Evolutionary conservation across 805 yeast genomes (phyloP), one percentile per base, ranked within the genome.

Genomic region (Ogataea methylovora): DNA sequence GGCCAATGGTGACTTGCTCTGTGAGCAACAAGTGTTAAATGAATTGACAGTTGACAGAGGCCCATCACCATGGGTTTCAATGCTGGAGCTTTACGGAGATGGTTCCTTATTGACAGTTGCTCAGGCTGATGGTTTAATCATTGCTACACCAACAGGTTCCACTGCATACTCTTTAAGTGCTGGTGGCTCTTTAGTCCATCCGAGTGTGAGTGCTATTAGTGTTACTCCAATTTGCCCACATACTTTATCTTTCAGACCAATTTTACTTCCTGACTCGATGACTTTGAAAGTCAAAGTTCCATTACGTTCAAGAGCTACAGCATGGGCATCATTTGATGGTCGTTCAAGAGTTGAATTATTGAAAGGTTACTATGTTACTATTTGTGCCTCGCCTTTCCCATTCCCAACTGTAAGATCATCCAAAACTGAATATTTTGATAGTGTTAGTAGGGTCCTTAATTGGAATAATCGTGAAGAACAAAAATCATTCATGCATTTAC

Each of bases 271-370:
- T 0, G 97, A 90, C 56, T 83, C 92, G n/a, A 85, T 88, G 88
- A 67, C 72, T 18, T 61, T 90, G 38, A 80, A 76, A 47, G 82
- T 90, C 5, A 82, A 81, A 48, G 94, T 87, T 3, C 95, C 97
- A 0, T 35, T 52, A 3, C 61, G 76, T 35, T 80, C 95, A 28
- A 63, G 98, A 34, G 76, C 92, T 5, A 84, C 95, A 0, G 97
- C 97, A 0, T 92, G 95, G 94, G 94, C 94, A 1, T 80, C 96
- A 2, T 92, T 92, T 54, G 98, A 92, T 58, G 98, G 98, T 10
- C 79, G 92, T 45, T 77, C 79, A 16, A 65, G 97, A 27, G 80
- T 86, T 4, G 95, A 92, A 54, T 60, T 92, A 30, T 58, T 64
- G 23, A 76, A 75, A 36, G 97, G 97, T 8, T 92, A 86, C 54